These are phyloP conservation scores for Gossypium arboreum DNA, from an alignment of 345 rosid species.

Conservation along the genomic window DNA sequence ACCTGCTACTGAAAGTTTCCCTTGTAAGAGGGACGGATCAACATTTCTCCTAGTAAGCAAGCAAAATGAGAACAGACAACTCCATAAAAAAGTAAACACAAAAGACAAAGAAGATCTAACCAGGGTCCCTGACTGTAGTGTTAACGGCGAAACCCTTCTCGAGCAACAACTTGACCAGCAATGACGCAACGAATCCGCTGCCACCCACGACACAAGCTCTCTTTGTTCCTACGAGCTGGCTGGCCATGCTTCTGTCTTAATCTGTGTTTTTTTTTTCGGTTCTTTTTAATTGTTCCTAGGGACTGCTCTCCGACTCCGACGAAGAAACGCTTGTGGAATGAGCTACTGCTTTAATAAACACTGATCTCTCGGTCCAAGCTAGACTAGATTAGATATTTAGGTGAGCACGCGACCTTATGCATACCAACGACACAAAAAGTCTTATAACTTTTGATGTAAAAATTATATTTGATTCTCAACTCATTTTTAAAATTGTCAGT, in stretches of 20 bases:
- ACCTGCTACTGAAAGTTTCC: neutral
- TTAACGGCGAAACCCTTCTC: slow-evolving; percentile 70
- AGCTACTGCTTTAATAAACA: neutral
- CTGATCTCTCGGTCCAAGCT: neutral
- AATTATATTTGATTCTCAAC: too few relatives aligned
- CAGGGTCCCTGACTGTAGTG: slow-evolving; percentile 78
- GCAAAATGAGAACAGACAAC: neutral
- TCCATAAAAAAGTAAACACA: neutral
- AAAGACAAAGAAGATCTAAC: slow-evolving; percentile 23
- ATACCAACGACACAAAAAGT: slow-evolving; percentile 17
- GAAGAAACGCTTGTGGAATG: neutral
- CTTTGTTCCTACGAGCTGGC: slow-evolving; percentile 27
- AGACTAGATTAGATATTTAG: neutral
- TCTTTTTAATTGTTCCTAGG: neutral
- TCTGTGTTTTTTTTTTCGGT: neutral
- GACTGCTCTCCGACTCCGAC: too few relatives aligned
- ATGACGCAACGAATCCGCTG: slow-evolving; percentile 66
- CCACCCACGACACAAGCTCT: slow-evolving; percentile 84
- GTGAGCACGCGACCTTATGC: slow-evolving; percentile 31
- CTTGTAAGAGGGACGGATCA: neutral
- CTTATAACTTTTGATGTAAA: too few relatives aligned
- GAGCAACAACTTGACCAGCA: slow-evolving; percentile 65
- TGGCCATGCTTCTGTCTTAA: slow-evolving; percentile 26
- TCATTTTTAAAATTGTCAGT: too few relatives aligned
- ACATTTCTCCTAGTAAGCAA: neutral